A percentile compares a stretch with the other conserved stretches of the same genome.
phyloP scores from a whole-genome alignment of 805 yeast species.

The Peterozyma toletana region DNA sequence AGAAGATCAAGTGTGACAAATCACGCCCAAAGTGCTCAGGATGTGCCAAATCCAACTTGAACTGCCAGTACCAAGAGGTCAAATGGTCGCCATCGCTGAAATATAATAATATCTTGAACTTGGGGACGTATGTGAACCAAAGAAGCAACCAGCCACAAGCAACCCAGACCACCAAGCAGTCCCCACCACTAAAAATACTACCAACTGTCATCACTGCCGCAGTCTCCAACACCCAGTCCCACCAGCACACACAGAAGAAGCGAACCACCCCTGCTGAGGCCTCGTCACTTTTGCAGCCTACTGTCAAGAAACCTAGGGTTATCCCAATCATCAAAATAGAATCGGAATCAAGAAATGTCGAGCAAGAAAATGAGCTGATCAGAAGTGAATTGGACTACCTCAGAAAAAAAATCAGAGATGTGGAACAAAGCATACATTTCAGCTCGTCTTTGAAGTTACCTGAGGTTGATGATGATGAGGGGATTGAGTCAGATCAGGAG shows the following conservation, averaged over 20 bases:
- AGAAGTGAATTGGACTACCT: constrained; percentile 23
- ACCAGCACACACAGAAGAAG: too few species aligned
- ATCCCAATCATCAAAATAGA: not conserved
- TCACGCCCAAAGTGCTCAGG: constrained; percentile 10
- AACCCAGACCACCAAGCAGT: not conserved
- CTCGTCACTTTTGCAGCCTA: too few species aligned
- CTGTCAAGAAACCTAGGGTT: not conserved
- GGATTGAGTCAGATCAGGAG: constrained; percentile 15
- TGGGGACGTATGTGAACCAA: not conserved
- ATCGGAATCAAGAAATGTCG: not conserved
- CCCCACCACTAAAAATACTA: not conserved
- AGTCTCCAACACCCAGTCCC: too few species aligned
- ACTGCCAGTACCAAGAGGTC: constrained; percentile 6
- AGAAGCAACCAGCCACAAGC: not conserved
- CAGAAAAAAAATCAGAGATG: constrained; percentile 32
- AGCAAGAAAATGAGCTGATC: not conserved
- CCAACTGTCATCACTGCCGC: too few species aligned
- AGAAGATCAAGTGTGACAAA: constrained; percentile 37
- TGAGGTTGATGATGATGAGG: not conserved
- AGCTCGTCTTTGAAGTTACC: not conserved
- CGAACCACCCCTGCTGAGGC: not conserved
- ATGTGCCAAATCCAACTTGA: constrained; percentile 1
- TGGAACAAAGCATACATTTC: constrained; percentile 30
- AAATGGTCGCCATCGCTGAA: not conserved
- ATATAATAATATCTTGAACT: constrained; percentile 2